Conservation (phyloP, 1,284 basidiomycete species). For the Cutaneotrichosporon daszewskae region DNA sequence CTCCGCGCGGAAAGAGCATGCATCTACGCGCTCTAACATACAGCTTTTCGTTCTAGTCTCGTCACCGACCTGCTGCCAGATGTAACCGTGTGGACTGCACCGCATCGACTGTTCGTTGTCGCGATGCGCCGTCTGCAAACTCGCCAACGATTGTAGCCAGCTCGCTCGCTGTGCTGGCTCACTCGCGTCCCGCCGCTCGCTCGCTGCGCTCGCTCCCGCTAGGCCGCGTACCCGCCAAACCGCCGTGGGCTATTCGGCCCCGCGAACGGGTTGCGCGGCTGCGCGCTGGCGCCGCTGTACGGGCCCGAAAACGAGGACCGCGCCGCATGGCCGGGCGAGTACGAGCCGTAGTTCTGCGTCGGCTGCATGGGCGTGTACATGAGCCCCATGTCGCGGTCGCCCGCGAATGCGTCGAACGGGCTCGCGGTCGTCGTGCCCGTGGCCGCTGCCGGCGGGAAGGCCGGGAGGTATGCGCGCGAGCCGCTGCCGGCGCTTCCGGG, state of each 20-base stretch:
- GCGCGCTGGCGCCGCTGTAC: slow-evolving; percentile 11
- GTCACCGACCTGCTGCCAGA: no score
- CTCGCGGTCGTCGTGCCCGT: slow-evolving; percentile 20
- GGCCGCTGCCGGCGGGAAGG: slow-evolving; percentile 45
- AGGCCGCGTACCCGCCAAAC: not conserved
- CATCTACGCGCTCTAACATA: no score
- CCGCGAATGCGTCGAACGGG: slow-evolving; percentile 40
- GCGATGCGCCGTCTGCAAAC: no score
- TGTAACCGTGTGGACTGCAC: no score
- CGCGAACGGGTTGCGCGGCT: not conserved
- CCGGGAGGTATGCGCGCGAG: slow-evolving; percentile 31
- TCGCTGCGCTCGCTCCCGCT: not conserved
- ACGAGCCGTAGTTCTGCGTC: slow-evolving; percentile 16
- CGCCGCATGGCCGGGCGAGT: slow-evolving; percentile 25
- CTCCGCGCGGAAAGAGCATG: no score
- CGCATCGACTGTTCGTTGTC: no score
- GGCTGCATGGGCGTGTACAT: slow-evolving; percentile 46
- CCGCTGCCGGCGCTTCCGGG: slow-evolving; percentile 2
- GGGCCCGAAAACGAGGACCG: slow-evolving; percentile 39
- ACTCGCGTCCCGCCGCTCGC: no score
- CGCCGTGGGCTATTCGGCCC: no score
- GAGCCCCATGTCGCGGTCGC: slow-evolving; percentile 29
- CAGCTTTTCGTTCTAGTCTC: no score
- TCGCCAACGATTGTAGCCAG: no score
- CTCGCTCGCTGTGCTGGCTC: no score